A percentile compares a stretch with the other conserved stretches of the same genome.
Conservation (phyloP, 495 filamentous ascomycete genomes). For the Neurospora tetrasperma region DNA sequence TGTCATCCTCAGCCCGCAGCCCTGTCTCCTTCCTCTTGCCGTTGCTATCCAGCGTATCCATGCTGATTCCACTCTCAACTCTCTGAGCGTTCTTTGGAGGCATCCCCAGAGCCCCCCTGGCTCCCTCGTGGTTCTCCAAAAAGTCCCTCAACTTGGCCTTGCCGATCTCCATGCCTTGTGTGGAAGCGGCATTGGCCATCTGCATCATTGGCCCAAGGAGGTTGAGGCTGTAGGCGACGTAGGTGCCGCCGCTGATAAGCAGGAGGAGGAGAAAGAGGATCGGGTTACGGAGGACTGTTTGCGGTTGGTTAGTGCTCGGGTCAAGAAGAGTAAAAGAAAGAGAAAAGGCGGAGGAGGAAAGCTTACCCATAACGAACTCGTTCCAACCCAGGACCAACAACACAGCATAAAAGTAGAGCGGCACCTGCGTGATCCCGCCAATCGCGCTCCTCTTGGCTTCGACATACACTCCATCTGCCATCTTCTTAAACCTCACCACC, state of each 20-base stretch:
- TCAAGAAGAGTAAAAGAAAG: background rate
- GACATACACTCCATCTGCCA: constrained; percentile 91
- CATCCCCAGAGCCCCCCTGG: constrained; percentile 71
- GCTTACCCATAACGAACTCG: constrained; percentile 81
- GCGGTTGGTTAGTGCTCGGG: constrained; percentile 23
- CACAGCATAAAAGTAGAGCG: constrained; percentile 85
- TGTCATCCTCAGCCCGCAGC: constrained; percentile 36
- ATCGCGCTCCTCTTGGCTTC: constrained; percentile 96
- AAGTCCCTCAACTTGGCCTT: constrained; percentile 85
- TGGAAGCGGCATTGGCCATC: constrained; percentile 80
- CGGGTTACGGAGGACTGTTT: constrained; percentile 78
- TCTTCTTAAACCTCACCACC: constrained; percentile 92
- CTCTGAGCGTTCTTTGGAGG: constrained; percentile 23
- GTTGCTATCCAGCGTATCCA: constrained; percentile 50
- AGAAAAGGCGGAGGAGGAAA: constrained; percentile 3
- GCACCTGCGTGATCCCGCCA: constrained; percentile 88
- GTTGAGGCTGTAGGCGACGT: constrained; percentile 85
- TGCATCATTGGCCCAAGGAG: constrained; percentile 92
- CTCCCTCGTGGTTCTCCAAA: constrained; percentile 68
- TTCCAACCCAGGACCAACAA: constrained; percentile 93
- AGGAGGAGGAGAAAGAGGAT: constrained; percentile 84
- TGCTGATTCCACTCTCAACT: constrained; percentile 38
- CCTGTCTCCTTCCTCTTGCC: constrained; percentile 42
- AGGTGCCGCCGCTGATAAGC: constrained; percentile 60
- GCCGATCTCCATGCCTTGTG: constrained; percentile 78